Conservation (phyloP, 352 stramenopile species). For the Pythium sukuiense region DNA sequence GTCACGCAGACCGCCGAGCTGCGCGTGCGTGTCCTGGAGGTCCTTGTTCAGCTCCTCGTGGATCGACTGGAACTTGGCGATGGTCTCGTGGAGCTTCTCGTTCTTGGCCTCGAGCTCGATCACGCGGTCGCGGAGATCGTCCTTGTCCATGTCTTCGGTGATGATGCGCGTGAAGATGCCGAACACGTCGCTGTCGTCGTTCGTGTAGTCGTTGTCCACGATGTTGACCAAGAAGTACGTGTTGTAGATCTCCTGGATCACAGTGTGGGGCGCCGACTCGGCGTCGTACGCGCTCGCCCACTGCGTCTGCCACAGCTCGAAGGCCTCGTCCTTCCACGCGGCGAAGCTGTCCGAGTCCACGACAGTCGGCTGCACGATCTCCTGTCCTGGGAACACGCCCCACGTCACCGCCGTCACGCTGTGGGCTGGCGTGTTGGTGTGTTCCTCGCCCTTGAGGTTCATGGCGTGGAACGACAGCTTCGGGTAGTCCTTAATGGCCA, state of each 20-base stretch:
- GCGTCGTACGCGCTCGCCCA: conserved; percentile 96
- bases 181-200: conserved; percentile 81
- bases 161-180: conserved; percentile 84
- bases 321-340: conserved; percentile 96
- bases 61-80: conserved; percentile 64
- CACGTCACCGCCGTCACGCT: conserved; percentile 96
- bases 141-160: conserved; percentile 78
- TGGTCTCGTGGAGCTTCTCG: conserved; percentile 76
- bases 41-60: conserved; percentile 59
- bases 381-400: conserved; percentile 95
- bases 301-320: conserved; percentile 96
- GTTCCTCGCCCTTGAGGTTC: conserved; percentile 64
- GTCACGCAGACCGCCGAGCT: conserved; percentile 45
- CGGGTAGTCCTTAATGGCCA: conserved; percentile 59
- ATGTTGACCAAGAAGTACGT: conserved; percentile 98
- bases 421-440: conserved; percentile 71
- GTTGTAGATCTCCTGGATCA: conserved; percentile 91
- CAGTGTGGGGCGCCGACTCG: conserved; percentile 53
- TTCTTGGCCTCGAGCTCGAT: conserved; percentile 71
- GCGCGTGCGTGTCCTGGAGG: conserved; percentile 45
- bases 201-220: conserved; percentile 97
- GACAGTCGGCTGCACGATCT: conserved; percentile 96
- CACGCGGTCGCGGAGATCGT: conserved; percentile 64
- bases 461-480: conserved; percentile 80
- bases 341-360: conserved; percentile 96